Conservation (phyloP, 345 rosid genomes). For the Gossypium mustelinum region DNA sequence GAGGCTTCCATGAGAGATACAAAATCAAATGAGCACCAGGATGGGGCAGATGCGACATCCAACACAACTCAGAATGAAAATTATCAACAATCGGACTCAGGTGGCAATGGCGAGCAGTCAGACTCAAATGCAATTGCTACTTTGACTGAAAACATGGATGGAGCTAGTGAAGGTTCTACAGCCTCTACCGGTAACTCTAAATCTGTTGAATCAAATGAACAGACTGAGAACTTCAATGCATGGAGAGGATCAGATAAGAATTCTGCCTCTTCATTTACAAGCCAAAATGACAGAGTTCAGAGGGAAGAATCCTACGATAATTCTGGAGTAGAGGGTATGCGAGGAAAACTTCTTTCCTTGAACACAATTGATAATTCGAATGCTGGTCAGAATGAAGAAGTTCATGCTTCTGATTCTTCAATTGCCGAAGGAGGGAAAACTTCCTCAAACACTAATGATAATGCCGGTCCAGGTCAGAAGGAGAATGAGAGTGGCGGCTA, state of each 20-base stretch:
- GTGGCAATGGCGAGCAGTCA: constrained; percentile 28
- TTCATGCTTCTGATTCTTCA: constrained; percentile 20
- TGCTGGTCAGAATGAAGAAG: not conserved
- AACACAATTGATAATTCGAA: constrained; percentile 20
- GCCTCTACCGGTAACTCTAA: constrained; percentile 23
- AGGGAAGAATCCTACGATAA: not conserved
- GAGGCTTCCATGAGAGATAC: constrained; percentile 17
- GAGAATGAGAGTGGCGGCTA: not conserved
- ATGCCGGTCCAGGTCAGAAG: constrained; percentile 18
- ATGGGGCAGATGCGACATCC: constrained; percentile 13
- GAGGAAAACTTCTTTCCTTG: constrained; percentile 23
- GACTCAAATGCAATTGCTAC: constrained; percentile 27
- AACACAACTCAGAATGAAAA: constrained; percentile 27
- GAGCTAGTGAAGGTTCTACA: constrained; percentile 27
- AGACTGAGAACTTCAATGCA: constrained; percentile 17
- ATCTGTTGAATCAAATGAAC: constrained; percentile 23
- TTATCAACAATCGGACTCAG: constrained; percentile 34
- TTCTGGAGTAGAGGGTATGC: constrained; percentile 23
- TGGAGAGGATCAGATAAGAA: constrained; percentile 8
- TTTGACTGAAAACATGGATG: constrained; percentile 27
- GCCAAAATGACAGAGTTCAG: constrained; percentile 3
- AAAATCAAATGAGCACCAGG: constrained; percentile 25
- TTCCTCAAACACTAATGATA: constrained; percentile 22
- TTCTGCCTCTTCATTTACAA: constrained; percentile 10
- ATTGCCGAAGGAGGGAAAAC: constrained; percentile 22